Base-by-base conservation (phyloP, 2,329 filamentous ascomycete genomes). In the Madurella fahalii region DNA sequence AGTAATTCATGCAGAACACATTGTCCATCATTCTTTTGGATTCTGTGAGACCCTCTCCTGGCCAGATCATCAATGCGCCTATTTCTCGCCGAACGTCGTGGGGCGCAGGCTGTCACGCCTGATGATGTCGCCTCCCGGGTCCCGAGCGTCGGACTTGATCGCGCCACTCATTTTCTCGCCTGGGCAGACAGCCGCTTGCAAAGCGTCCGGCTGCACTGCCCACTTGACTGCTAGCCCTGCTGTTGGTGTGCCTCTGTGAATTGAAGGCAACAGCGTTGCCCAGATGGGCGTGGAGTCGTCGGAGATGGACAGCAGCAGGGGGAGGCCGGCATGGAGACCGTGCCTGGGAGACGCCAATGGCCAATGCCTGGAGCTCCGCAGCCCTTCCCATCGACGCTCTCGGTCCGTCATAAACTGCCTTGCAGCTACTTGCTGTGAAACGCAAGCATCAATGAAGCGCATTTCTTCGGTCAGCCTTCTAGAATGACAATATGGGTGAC, bases 391-490 rank as follows among this genome's bases (percentile, higher is more conserved):
- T 17, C 37, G 30, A 43, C 25, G 17, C 43, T 30, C 13, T 46
- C n/a, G 42, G 48, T 12, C 9, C 13, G 9, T 37, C 34, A 37
- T 12, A 11, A 37, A 37, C 32, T 25, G 11, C 40, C 18, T 48
- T 50, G 50, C 47, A 40, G 47, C 43, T 58, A 50, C 47, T 52
- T 58, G 53, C 4, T 25, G 52, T 37, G 25, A 32, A 11, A n/a
- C 30, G 53, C 53, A 59, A 56, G 53, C 50, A 57, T 16, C 46
- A 31, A 64, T 60, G 61, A 58, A 60, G 56, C 58, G 58, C 57
- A 52, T 17, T 53, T 43, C 54, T 61, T 52, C 50, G 58, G 40
- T 12, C 42, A 52, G 49, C 45, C 34, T 37, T 37, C 34, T 37
- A 37, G 50, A 52, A 47, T 52, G 42, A 39, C 3, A 52, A 47